Percentiles rank a stretch among this genome's conserved stretches.
phyloP scores from a whole-genome alignment of 805 yeast species.

The Ogataea dorogensis region DNA sequence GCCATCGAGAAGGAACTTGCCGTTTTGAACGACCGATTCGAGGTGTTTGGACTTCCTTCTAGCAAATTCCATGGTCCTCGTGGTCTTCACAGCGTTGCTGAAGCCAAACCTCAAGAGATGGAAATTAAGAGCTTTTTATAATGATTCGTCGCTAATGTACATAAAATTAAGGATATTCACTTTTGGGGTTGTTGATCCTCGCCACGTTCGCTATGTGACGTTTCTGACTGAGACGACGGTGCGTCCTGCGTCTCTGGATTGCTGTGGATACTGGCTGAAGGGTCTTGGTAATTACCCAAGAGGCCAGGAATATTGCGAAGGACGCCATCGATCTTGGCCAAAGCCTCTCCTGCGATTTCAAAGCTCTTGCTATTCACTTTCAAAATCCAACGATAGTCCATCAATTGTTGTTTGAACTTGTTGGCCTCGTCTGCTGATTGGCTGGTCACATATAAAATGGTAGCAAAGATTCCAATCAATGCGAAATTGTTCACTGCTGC shows the following conservation, averaged over 20 bases:
- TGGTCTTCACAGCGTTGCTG: conserved; percentile 7
- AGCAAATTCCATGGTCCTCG: conserved; percentile 18
- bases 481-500: conserved; percentile 77
- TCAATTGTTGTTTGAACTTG: conserved; percentile 63
- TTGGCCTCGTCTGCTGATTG: conserved; percentile 58
- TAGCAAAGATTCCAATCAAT: conserved; percentile 84
- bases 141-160: conserved; percentile 6
- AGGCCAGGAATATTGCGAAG: conserved; percentile 75
- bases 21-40: conserved; percentile 43
- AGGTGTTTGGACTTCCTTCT: conserved; percentile 29
- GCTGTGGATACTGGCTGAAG: conserved; percentile 6
- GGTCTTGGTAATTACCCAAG: conserved; percentile 29
- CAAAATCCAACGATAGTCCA: conserved; percentile 73
- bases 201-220: conserved; percentile 5
- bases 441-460: conserved; percentile 71
- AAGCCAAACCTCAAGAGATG: neutral
- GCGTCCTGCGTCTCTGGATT: conserved; percentile 2
- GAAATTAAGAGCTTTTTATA: conserved; percentile 6
- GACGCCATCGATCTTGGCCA: conserved; percentile 68
- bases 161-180: neutral
- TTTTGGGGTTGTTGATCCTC: conserved; percentile 1
- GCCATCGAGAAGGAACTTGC: conserved; percentile 43
- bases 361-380: conserved; percentile 74
- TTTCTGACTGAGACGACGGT: conserved; percentile 5
- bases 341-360: conserved; percentile 73